phyloP scores from a whole-genome alignment of 306 rosid genomes.

The Phaseolus lunatus region DNA sequence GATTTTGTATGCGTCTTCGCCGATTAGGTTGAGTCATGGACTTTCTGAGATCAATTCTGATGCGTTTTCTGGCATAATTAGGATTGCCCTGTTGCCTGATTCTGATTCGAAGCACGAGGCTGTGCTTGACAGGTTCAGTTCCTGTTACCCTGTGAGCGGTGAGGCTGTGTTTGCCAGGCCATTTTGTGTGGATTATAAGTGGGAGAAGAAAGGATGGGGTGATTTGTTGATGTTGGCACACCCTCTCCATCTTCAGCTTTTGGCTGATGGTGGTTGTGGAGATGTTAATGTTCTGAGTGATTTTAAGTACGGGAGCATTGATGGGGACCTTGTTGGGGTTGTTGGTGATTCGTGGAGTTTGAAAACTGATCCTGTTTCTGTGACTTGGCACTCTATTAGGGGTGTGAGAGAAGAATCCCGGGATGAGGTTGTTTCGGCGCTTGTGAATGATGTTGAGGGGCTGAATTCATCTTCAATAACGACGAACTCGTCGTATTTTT shows the following conservation, averaged over 20 bases:
- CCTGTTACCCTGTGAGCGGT: constrained; percentile 84
- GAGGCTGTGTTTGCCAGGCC: constrained; percentile 64
- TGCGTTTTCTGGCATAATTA: constrained; percentile 64
- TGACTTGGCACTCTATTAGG: constrained; percentile 76
- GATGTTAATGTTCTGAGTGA: constrained; percentile 56
- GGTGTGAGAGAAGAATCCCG: constrained; percentile 62
- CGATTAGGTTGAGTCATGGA: constrained; percentile 54
- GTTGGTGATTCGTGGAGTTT: constrained; percentile 83
- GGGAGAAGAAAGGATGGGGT: constrained; percentile 78
- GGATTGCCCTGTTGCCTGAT: constrained; percentile 71
- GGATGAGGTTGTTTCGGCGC: constrained; percentile 66
- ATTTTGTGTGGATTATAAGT: constrained; percentile 67
- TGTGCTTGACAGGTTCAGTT: constrained; percentile 67
- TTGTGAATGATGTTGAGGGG: constrained; percentile 66
- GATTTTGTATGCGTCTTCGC: constrained; percentile 70
- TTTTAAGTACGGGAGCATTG: constrained; percentile 76
- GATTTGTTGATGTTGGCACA: constrained; percentile 85
- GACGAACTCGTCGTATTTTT: constrained; percentile 70
- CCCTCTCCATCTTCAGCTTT: constrained; percentile 78
- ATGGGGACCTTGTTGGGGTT: constrained; percentile 90
- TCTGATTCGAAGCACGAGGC: constrained; percentile 52
- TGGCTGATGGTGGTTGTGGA: constrained; percentile 40
- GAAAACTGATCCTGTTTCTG: constrained; percentile 69
- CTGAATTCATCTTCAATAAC: constrained; percentile 51
- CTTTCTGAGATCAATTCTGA: constrained; percentile 58